phyloP scores from a whole-genome alignment of 2,329 filamentous ascomycete species.

The Cercospora zeina region DNA sequence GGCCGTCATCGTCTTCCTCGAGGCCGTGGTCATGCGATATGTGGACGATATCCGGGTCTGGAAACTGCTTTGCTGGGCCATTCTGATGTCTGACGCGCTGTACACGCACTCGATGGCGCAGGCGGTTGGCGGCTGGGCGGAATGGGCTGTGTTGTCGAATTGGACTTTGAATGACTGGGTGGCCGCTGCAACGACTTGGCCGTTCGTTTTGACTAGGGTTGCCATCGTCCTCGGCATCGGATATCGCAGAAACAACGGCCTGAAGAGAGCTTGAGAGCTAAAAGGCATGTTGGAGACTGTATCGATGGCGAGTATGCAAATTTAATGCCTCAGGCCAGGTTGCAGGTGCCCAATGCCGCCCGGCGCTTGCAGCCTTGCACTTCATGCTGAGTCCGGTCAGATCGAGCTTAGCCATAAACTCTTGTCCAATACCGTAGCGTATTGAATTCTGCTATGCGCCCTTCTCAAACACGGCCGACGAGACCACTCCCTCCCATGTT shows the following conservation, averaged over 20 bases:
- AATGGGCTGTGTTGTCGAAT: conserved; percentile 28
- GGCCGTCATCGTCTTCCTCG: conserved; percentile 36
- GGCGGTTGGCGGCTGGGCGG: conserved; percentile 35
- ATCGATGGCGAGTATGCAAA: too few species aligned
- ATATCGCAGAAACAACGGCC: conserved; percentile 11
- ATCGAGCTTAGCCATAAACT: too few species aligned
- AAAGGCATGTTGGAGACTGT: too few species aligned
- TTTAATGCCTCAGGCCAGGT: not conserved
- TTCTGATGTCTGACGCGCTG: conserved; percentile 33
- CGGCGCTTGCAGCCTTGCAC: too few species aligned
- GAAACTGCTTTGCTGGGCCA: conserved; percentile 34
- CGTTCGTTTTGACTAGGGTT: conserved; percentile 35
- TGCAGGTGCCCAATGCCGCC: too few species aligned
- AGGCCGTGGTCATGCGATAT: conserved; percentile 33
- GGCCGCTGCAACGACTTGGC: conserved; percentile 34
- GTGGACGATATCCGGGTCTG: conserved; percentile 38
- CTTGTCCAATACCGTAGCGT: too few species aligned
- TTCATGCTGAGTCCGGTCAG: too few species aligned
- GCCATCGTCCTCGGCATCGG: conserved; percentile 34
- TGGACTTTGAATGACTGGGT: conserved; percentile 37
- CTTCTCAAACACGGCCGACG: too few species aligned
- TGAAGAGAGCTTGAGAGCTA: conserved; percentile 15
- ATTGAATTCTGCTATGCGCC: too few species aligned
- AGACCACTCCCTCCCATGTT: too few species aligned
- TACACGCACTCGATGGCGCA: conserved; percentile 36